Percentiles rank a stretch among this genome's conserved stretches.
Conservation (phyloP, 164 flowering plant genomes). For the Magnolia officinalis region DNA sequence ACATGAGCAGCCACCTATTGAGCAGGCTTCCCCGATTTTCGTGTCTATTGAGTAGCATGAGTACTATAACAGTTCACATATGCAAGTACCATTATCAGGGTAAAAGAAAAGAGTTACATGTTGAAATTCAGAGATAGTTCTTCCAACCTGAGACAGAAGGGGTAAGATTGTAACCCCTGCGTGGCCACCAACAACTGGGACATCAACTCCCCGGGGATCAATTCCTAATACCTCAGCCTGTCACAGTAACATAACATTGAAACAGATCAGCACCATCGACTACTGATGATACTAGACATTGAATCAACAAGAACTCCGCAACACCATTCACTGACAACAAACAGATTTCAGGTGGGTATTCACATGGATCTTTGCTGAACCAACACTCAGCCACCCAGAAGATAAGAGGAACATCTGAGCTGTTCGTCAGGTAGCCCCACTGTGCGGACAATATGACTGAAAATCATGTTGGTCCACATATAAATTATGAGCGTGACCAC, state of each 20-base stretch:
- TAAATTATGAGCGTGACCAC: too few species aligned
- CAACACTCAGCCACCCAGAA: too few species aligned
- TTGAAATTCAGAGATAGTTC: background rate
- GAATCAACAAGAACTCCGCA: background rate
- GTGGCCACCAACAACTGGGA: slow-evolving; percentile 71
- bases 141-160: slow-evolving; percentile 53
- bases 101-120: background rate
- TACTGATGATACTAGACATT: background rate
- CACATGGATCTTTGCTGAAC: too few species aligned
- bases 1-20: background rate
- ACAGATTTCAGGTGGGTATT: too few species aligned
- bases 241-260: background rate
- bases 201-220: slow-evolving; percentile 56
- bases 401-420: too few species aligned
- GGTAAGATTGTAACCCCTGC: slow-evolving; percentile 63
- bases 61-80: background rate
- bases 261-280: too few species aligned
- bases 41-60: background rate
- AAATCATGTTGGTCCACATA: too few species aligned
- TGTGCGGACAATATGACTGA: too few species aligned
- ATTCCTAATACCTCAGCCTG: slow-evolving; percentile 68
- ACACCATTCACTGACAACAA: too few species aligned
- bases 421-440: too few species aligned
- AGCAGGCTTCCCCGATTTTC: background rate
- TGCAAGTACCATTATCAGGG: background rate